These are phyloP conservation scores for Heliosperma pusillum DNA, from an alignment of 148 eudicot species.

Conservation along the genomic window DNA sequence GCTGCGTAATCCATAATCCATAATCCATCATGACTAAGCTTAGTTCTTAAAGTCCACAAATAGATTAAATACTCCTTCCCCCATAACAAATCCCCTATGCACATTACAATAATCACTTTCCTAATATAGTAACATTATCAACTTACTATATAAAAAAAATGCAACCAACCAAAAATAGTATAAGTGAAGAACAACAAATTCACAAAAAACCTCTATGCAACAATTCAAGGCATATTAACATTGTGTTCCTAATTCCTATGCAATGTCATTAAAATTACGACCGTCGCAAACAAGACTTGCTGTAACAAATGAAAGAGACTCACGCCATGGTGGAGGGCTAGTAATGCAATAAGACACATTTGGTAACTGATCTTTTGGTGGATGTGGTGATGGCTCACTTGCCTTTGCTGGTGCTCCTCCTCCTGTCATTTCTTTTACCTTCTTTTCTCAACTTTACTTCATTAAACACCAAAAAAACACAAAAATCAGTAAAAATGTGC, in stretches of 20 bases:
- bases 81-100: constrained; percentile 4
- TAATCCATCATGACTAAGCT: not conserved
- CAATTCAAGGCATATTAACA: not conserved
- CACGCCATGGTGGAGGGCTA: constrained; percentile 98
- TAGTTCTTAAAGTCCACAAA: constrained; percentile 8
- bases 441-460: constrained; percentile 12
- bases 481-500: constrained; percentile 13
- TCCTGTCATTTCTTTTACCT: constrained; percentile 45
- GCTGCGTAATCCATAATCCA: constrained; percentile 7
- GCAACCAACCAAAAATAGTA: constrained; percentile 10
- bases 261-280: too few species aligned
- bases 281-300: too few species aligned
- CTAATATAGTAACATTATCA: not conserved
- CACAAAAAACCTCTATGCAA: not conserved
- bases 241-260: too few species aligned
- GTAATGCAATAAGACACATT: constrained; percentile 82
- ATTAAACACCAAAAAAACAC: not conserved
- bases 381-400: constrained; percentile 77
- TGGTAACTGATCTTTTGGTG: constrained; percentile 89
- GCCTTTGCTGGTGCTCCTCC: constrained; percentile 52
- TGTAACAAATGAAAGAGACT: too few species aligned
- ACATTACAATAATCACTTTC: constrained; percentile 1
- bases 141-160: not conserved
- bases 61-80: not conserved
- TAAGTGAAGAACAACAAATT: constrained; percentile 4